Conservation (phyloP, 768 basidiomycete genomes). For the Russula brevipes region DNA sequence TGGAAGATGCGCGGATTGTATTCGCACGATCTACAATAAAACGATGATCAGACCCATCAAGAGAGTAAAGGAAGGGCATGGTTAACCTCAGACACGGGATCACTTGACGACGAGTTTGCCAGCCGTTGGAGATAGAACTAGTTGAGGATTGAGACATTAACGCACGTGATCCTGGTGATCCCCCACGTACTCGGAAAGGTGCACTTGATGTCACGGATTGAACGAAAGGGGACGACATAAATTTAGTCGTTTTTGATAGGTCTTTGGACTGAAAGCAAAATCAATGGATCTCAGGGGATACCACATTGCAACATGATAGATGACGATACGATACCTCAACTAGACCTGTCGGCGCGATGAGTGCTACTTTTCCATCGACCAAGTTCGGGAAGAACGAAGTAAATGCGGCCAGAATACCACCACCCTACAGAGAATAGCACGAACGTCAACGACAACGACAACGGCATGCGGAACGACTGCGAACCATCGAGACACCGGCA, state of each 20-base stretch:
- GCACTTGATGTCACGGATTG: conserved; percentile 59
- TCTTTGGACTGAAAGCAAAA: conserved; percentile 44
- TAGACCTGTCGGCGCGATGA: conserved; percentile 67
- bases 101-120: conserved; percentile 29
- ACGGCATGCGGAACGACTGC: conserved; percentile 10
- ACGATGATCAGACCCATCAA: neutral
- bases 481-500: conserved; percentile 72
- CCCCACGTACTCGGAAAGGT: conserved; percentile 49
- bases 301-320: neutral
- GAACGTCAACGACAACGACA: neutral
- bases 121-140: conserved; percentile 35
- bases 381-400: conserved; percentile 66
- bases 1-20: conserved; percentile 71
- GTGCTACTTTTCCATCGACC: conserved; percentile 55
- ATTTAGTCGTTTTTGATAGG: conserved; percentile 67
- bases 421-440: conserved; percentile 47
- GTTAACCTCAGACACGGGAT: conserved; percentile 32
- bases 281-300: neutral
- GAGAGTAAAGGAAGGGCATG: neutral
- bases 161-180: neutral
- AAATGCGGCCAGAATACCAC: conserved; percentile 68
- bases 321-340: conserved; percentile 52
- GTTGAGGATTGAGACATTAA: neutral
- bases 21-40: conserved; percentile 53
- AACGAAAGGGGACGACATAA: conserved; percentile 74